Evolutionary conservation across 805 yeast species (phyloP).

Genomic region (Ogataea pini): DNA sequence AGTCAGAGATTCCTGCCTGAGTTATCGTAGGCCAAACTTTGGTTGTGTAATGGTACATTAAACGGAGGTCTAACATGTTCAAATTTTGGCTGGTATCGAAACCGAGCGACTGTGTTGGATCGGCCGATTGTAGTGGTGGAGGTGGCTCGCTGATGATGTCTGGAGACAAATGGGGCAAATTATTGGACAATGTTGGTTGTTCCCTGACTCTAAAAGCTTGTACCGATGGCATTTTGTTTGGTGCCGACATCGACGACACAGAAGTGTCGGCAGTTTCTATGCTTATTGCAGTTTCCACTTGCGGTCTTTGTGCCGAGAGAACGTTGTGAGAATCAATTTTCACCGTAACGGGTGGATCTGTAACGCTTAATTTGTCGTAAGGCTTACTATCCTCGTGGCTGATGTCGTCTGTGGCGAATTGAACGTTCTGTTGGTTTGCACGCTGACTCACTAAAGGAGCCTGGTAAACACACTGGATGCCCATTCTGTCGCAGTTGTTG

Average conservation of each 20-base stretch:
- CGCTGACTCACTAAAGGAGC: slow-evolving; percentile 3
- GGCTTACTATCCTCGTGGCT: neutral
- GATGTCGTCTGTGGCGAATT: neutral
- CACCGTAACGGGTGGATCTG: neutral
- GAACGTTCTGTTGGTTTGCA: slow-evolving; percentile 4
- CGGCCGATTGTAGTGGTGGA: slow-evolving; percentile 21
- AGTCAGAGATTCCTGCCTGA: slow-evolving; percentile 85
- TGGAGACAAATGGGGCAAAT: slow-evolving; percentile 33
- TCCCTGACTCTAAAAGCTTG: slow-evolving; percentile 3
- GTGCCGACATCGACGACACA: slow-evolving; percentile 1
- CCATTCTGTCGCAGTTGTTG: slow-evolving; percentile 75
- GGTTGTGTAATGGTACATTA: slow-evolving; percentile 86
- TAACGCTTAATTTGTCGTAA: neutral
- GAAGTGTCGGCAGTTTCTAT: neutral
- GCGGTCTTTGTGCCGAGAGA: neutral
- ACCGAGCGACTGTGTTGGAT: slow-evolving; percentile 17
- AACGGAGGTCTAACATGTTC: slow-evolving; percentile 73
- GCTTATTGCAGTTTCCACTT: neutral
- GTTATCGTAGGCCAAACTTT: slow-evolving; percentile 85
- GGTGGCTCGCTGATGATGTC: slow-evolving; percentile 33
- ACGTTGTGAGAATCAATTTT: neutral
- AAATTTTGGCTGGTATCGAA: slow-evolving; percentile 38
- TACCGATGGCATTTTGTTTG: slow-evolving; percentile 1
- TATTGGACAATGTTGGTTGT: slow-evolving; percentile 3
- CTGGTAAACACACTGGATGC: slow-evolving; percentile 71